Base-by-base conservation (phyloP, 148 eudicot species). In the Spergularia bocconei region DNA sequence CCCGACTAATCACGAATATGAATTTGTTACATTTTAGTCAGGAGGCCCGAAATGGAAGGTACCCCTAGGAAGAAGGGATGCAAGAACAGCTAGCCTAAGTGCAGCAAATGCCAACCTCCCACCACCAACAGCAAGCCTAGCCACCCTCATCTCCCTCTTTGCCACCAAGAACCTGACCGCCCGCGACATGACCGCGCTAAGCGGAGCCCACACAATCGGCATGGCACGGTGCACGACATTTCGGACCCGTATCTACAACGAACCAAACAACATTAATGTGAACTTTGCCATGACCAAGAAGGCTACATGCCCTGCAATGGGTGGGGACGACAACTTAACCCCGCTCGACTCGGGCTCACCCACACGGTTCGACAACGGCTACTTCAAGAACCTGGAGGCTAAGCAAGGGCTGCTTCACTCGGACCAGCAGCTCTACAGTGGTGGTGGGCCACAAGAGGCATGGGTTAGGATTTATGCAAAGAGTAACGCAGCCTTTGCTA, bases 41-140 rank as follows among this genome's bases (percentile, higher is more conserved):
- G 86, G 88, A 74, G 90, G 88, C 12, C 89, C 89, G 9, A 63
- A 76, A 77, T 88, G 91, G 91, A 64, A n/a, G 16, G 86, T 88
- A 10, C 82, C 64, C 13, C 74, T 88, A 20, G 89, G 91, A 65
- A 74, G 91, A 39, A 80, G 84, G 70, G 91, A 88, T 38, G 63
- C 88, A 59, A 88, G 80, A 54, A 81, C 84, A 44, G 79, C 87
- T 6, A 87, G 85, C 81, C 64, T 33, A 25, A 73, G 60, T 9
- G 86, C 76, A 4, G 87, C 88, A 8, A 82, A 84, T 74, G 17
- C 60, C 60, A 78, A 88, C 74, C 84, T 88, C 72, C 88, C 88
- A 14, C 73, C 84, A 10, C 82, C 91, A 55, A 58, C 77, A 44
- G 61, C 84, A 17, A 57, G 19, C 71, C 86, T 88, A 75, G 15